phyloP scores from a whole-genome alignment of 345 rosid species.

The Aquilaria sinensis region DNA sequence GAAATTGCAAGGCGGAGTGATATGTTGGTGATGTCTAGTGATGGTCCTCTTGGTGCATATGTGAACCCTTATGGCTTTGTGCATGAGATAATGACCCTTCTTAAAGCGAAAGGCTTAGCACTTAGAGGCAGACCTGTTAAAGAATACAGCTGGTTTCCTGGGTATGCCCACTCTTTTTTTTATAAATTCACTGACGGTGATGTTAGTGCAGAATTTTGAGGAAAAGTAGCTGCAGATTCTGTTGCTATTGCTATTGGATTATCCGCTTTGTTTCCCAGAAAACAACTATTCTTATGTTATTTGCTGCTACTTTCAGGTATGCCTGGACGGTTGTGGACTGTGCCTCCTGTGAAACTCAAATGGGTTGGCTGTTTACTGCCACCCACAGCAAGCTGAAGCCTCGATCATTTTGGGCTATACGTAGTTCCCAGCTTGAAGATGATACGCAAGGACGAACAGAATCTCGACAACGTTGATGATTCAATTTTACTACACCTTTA shows the following conservation, averaged over 20 bases:
- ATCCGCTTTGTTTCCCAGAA: too few relatives aligned
- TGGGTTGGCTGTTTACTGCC: slow-evolving; percentile 94
- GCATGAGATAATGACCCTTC: slow-evolving; percentile 77
- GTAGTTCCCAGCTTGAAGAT: slow-evolving; percentile 71
- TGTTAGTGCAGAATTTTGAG: not conserved
- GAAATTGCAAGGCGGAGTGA: slow-evolving; percentile 83
- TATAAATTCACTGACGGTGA: not conserved
- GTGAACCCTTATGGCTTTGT: slow-evolving; percentile 74
- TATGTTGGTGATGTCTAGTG: slow-evolving; percentile 95
- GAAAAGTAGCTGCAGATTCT: too few relatives aligned
- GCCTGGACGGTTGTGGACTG: slow-evolving; percentile 76
- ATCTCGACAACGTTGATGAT: too few relatives aligned
- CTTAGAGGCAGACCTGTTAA: slow-evolving; percentile 32
- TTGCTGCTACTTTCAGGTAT: slow-evolving; percentile 43
- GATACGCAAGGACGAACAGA: slow-evolving; percentile 10
- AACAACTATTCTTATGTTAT: not conserved
- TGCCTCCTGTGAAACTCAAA: slow-evolving; percentile 43
- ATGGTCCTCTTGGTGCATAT: slow-evolving; percentile 97
- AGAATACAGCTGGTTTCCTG: slow-evolving; percentile 98
- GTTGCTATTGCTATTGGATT: too few relatives aligned
- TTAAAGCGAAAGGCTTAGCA: slow-evolving; percentile 62
- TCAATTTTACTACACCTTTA: too few relatives aligned
- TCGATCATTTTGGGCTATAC: slow-evolving; percentile 79
- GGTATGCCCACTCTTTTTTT: slow-evolving; percentile 41
- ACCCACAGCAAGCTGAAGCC: slow-evolving; percentile 68